Evolutionary conservation across 352 stramenopile genomes (phyloP), one percentile per base, ranked within the genome.

Genomic region (Elongisporangium senticosum): DNA sequence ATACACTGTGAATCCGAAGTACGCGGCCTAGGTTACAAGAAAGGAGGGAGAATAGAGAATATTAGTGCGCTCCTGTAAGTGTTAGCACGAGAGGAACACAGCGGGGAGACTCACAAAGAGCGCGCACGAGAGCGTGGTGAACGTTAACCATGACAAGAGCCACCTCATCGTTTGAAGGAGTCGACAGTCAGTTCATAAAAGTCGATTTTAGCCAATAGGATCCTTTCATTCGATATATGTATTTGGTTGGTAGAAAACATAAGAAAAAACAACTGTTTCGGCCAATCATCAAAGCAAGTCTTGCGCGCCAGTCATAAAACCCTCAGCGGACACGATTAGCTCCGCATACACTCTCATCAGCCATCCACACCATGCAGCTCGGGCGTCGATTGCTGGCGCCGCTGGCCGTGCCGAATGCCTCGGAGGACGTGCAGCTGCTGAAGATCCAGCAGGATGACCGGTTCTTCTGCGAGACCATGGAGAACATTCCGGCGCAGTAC

Each of bases 391-490:
- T 89, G 56, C 62, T 89, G 61, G 66, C 69, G 67, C 53, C 71
- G 33, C 58, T 64, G 24, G 39, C 50, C 51, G 62, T 33, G 47
- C n/a, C 71, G 26, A 53, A 50, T 11, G 43, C 58, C n/a, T 40
- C 67, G 24, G 57, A 71, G 23, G 64, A 65, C 17, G 49, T 39
- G 33, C 22, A 57, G 56, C 56, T 75, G 52, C 57, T 20, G 11
- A 54, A 58, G 21, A 74, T 74, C 49, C 58, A 72, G 64, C 54
- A 53, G 22, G 59, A 90, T 53, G 83, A 92, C 55, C 67, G 68
- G 23, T 92, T 92, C 60, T 90, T 92, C 65, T 90, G 78, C 59
- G 68, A 81, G 39, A 75, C 65, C 8, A 89, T 90, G 79, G 83
- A 90, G 63, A 75, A 77, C 55, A 92, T 90, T 54, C 83, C 83